Conservation (phyloP, 139 green algal genomes). For the Picochlorum sp. region DNA sequence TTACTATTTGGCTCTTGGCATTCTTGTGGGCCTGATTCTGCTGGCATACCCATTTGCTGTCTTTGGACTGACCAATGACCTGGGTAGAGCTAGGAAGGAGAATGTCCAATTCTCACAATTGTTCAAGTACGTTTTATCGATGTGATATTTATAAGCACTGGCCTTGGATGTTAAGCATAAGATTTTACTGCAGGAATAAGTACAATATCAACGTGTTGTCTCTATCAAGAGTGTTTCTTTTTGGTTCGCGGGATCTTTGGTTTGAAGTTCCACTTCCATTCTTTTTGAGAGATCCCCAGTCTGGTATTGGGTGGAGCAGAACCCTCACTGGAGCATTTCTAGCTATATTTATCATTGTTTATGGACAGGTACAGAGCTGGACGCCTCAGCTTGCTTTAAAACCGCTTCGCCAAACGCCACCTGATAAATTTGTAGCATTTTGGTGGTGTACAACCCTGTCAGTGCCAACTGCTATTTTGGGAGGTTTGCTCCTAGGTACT, state of each 20-base stretch:
- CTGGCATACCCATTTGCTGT: slow-evolving; percentile 63
- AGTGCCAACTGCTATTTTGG: slow-evolving; percentile 36
- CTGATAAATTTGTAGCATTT: slow-evolving; percentile 58
- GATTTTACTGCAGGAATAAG: slow-evolving; percentile 16
- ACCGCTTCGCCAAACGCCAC: slow-evolving; percentile 58
- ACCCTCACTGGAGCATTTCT: slow-evolving; percentile 41
- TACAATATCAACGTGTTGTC: slow-evolving; percentile 69
- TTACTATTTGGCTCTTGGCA: slow-evolving; percentile 56
- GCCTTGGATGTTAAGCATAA: too few species aligned
- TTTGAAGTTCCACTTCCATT: slow-evolving; percentile 82
- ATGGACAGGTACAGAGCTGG: slow-evolving; percentile 68
- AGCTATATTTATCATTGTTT: slow-evolving; percentile 48
- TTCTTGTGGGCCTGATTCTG: slow-evolving; percentile 52
- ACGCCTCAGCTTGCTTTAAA: slow-evolving; percentile 58
- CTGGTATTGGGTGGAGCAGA: slow-evolving; percentile 59
- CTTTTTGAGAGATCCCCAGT: slow-evolving; percentile 52
- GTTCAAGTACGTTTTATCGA: slow-evolving; percentile 26
- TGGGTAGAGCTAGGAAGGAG: slow-evolving; percentile 53
- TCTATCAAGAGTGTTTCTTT: slow-evolving; percentile 53
- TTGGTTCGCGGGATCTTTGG: slow-evolving; percentile 70
- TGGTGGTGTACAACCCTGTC: slow-evolving; percentile 57
- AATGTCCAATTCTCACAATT: slow-evolving; percentile 46
- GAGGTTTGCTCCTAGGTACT: slow-evolving; percentile 35
- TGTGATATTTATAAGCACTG: too few species aligned
- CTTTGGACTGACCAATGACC: slow-evolving; percentile 34